A percentile compares a stretch with the other conserved stretches of the same genome.
Evolutionary conservation across 441 rosid species (phyloP).

Genomic region (Brassica balearica): DNA sequence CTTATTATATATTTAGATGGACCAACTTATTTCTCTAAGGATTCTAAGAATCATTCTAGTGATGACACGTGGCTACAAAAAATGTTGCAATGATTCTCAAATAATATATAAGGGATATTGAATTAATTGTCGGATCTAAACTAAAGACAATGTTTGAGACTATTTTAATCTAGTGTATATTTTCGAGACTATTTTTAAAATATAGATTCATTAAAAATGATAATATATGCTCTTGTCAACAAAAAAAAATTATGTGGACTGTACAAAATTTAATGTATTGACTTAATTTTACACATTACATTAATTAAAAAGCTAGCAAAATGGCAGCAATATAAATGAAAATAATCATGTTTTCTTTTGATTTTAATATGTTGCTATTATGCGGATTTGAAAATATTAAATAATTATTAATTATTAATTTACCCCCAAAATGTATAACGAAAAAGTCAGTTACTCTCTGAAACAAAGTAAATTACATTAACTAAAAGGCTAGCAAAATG

Average conservation of each 20-base stretch:
- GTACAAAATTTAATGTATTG: not conserved
- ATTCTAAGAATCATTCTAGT: no score
- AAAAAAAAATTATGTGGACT: not conserved
- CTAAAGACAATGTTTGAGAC: not conserved
- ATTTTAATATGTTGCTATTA: not conserved
- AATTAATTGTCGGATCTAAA: not conserved
- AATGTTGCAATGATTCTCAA: no score
- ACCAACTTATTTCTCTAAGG: no score
- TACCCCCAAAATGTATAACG: not conserved
- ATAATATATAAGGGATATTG: no score
- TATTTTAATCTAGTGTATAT: not conserved
- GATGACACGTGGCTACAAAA: no score
- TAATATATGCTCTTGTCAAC: not conserved
- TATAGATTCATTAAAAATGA: not conserved
- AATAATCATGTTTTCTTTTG: not conserved
- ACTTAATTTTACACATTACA: conserved; percentile 2
- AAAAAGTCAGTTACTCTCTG: conserved; percentile 18
- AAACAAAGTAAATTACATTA: conserved; percentile 19
- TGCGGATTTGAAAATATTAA: not conserved
- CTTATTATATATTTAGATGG: no score
- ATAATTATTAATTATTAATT: not conserved
- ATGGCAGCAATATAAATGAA: not conserved
- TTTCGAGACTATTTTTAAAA: not conserved
- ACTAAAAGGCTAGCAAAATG: not conserved
- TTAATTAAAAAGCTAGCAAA: not conserved